phyloP scores from a whole-genome alignment of 2,329 filamentous ascomycete species.

The Alternaria solani region DNA sequence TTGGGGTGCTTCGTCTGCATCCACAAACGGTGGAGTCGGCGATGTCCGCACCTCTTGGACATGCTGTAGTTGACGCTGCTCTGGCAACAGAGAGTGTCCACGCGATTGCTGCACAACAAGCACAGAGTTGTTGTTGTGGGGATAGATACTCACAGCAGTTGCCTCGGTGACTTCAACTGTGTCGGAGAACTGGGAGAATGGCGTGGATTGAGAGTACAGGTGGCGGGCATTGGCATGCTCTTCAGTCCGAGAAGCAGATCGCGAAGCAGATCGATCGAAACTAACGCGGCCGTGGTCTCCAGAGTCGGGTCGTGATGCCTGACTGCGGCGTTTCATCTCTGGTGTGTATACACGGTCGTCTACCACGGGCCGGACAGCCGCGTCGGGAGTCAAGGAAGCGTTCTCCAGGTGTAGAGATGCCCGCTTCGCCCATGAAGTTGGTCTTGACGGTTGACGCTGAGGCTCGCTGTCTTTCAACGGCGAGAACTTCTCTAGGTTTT shows the following conservation, averaged over 20 bases:
- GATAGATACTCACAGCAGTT: slow-evolving; percentile 66
- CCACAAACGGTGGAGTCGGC: slow-evolving; percentile 38
- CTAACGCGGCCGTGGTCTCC: slow-evolving; percentile 48
- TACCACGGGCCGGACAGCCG: slow-evolving; percentile 28
- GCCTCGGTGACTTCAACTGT: slow-evolving; percentile 70
- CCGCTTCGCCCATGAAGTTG: slow-evolving; percentile 37
- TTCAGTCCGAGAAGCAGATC: slow-evolving; percentile 50
- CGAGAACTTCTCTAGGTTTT: slow-evolving; percentile 17
- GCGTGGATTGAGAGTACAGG: slow-evolving; percentile 59
- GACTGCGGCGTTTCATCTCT: slow-evolving; percentile 42
- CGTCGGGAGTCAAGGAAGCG: slow-evolving; percentile 39
- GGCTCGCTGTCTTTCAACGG: slow-evolving; percentile 31
- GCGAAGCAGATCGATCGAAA: slow-evolving; percentile 48
- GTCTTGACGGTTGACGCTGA: slow-evolving; percentile 27
- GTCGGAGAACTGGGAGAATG: slow-evolving; percentile 57
- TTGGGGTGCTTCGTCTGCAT: slow-evolving; percentile 25
- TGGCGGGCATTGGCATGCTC: slow-evolving; percentile 54
- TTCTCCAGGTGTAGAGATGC: slow-evolving; percentile 42
- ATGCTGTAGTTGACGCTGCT: slow-evolving; percentile 29
- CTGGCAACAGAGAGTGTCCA: slow-evolving; percentile 34
- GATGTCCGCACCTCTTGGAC: slow-evolving; percentile 26
- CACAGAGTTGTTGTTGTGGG: slow-evolving; percentile 70
- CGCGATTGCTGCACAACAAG: slow-evolving; percentile 67
- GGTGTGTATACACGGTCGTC: slow-evolving; percentile 39
- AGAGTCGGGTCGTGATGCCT: slow-evolving; percentile 42